Conservation (phyloP, 2,329 filamentous ascomycete species). For the Ceratocystis eucalypticola region DNA sequence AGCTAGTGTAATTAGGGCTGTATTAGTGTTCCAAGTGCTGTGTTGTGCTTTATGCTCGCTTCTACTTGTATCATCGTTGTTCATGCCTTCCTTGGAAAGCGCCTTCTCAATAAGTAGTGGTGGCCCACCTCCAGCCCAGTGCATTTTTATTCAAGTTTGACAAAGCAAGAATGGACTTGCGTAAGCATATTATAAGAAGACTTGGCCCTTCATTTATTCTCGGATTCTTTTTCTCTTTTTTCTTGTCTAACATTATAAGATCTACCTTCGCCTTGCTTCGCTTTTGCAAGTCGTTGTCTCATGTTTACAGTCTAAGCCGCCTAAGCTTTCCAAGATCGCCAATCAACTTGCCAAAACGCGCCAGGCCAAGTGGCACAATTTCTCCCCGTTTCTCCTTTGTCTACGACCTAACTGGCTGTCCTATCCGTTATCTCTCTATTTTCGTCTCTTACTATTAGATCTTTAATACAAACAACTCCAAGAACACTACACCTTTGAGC, state of each 20-base stretch:
- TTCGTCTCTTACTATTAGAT: not conserved
- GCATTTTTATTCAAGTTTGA: not conserved
- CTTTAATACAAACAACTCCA: not conserved
- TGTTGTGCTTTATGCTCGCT: not conserved
- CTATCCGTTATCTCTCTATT: not conserved
- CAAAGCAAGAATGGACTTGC: too few relatives aligned
- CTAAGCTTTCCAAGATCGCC: not conserved
- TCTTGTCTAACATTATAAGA: not conserved
- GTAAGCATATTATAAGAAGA: too few relatives aligned
- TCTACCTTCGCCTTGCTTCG: not conserved
- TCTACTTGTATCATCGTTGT: not conserved
- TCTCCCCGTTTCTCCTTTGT: not conserved
- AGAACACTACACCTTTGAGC: not conserved
- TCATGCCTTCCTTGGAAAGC: not conserved
- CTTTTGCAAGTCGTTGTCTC: constrained; percentile 2
- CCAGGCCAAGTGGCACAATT: not conserved
- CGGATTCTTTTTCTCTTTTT: not conserved
- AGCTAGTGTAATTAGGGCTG: too few relatives aligned
- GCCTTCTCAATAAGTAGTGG: not conserved
- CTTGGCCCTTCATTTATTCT: not conserved
- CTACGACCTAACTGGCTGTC: too few relatives aligned
- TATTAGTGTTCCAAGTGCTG: too few relatives aligned
- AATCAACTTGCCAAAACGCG: not conserved
- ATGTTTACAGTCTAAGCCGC: not conserved
- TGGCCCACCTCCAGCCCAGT: not conserved